A percentile compares a stretch with the other conserved stretches of the same genome.
Conservation (phyloP, 768 basidiomycete genomes). For the Epithele typhae region DNA sequence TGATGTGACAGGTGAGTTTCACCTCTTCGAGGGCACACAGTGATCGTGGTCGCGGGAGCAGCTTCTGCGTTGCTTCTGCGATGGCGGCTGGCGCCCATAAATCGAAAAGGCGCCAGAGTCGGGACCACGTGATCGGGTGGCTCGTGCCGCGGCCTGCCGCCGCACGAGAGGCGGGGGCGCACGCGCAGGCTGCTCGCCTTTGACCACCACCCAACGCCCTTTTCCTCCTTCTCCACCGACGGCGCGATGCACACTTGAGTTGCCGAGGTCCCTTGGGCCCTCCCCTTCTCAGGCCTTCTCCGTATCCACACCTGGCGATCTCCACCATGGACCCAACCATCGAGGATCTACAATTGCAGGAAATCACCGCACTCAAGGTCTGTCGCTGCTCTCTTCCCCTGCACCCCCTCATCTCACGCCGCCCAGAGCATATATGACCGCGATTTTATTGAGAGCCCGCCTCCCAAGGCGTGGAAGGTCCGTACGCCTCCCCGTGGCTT, state of each 20-base stretch:
- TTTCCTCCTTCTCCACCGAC: no score
- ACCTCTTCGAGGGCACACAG: no score
- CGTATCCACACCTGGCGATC: conserved; percentile 26
- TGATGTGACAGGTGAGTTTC: no score
- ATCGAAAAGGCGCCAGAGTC: no score
- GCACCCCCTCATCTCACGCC: background rate
- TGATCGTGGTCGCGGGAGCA: no score
- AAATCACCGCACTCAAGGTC: conserved; percentile 68
- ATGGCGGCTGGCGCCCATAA: no score
- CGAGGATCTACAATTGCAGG: conserved; percentile 61
- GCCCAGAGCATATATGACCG: conserved; percentile 66
- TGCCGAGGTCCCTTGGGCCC: conserved; percentile 66
- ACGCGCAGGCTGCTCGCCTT: no score
- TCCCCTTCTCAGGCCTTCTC: conserved; percentile 55
- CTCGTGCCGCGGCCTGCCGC: no score
- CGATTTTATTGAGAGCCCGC: conserved; percentile 69
- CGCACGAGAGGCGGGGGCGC: no score
- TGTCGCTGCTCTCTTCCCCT: background rate
- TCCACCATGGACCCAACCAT: conserved; percentile 58
- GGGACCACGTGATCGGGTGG: no score
- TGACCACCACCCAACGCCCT: no score
- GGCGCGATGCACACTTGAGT: conserved; percentile 67
- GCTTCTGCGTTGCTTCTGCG: no score
- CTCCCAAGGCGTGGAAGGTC: conserved; percentile 84
- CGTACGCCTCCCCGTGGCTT: conserved; percentile 10